Percentiles rank a stretch among this genome's conserved stretches.
Evolutionary conservation across 768 basidiomycete species (phyloP).

Genomic region (Clathrus columnatus): DNA sequence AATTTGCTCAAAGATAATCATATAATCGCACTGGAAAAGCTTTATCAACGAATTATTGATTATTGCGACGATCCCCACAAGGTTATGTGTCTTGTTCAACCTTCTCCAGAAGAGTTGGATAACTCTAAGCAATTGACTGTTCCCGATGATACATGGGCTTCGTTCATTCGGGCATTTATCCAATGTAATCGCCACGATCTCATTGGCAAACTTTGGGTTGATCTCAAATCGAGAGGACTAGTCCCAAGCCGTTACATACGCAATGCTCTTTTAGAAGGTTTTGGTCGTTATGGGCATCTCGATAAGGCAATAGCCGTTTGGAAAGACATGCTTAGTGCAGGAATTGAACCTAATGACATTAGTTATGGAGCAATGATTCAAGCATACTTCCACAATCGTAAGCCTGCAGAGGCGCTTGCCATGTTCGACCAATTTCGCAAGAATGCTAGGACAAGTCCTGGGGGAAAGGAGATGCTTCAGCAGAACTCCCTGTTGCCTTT

Average conservation of each 20-base stretch:
- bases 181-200: constrained; percentile 44
- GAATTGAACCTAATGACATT: constrained; percentile 49
- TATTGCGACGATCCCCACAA: constrained; percentile 40
- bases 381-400: constrained; percentile 45
- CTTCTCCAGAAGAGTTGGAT: constrained; percentile 15
- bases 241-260: constrained; percentile 51
- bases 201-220: constrained; percentile 60
- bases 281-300: constrained; percentile 38
- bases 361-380: constrained; percentile 65
- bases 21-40: constrained; percentile 16
- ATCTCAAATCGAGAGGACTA: constrained; percentile 43
- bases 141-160: constrained; percentile 51
- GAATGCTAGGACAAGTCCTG: constrained; percentile 22
- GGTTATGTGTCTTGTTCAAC: constrained; percentile 43
- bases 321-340: constrained; percentile 50
- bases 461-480: constrained; percentile 19
- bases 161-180: constrained; percentile 59
- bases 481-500: constrained; percentile 29
- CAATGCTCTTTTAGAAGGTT: constrained; percentile 63
- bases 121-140: constrained; percentile 38
- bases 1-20: constrained; percentile 31
- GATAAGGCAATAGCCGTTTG: constrained; percentile 52
- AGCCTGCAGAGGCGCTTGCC: constrained; percentile 41
- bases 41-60: constrained; percentile 48
- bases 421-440: constrained; percentile 44